Conservation (phyloP, 192 early-diverging fungal genomes). For the Glomus cerebriforme region DNA sequence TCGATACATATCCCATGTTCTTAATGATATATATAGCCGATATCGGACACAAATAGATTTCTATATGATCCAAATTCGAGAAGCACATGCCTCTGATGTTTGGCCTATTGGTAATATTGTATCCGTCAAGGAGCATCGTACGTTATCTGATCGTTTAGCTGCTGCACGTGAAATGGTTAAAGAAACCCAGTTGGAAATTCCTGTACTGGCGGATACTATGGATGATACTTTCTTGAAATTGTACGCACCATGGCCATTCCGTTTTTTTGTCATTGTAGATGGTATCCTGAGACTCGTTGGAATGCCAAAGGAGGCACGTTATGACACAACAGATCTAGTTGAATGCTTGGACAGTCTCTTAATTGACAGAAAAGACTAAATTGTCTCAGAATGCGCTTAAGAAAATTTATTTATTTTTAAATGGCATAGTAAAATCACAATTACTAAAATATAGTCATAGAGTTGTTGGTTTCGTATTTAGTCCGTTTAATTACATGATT, state of each 20-base stretch:
- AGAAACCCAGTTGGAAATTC: slow-evolving; percentile 6
- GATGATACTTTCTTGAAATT: slow-evolving; percentile 27
- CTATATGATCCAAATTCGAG: slow-evolving; percentile 23
- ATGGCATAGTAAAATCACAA: too few relatives aligned
- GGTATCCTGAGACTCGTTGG: slow-evolving; percentile 15
- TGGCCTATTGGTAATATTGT: slow-evolving; percentile 27
- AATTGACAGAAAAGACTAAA: neutral
- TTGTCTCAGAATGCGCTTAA: too few relatives aligned
- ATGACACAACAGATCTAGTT: slow-evolving; percentile 25
- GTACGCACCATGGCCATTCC: slow-evolving; percentile 17
- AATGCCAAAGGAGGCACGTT: slow-evolving; percentile 27
- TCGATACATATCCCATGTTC: slow-evolving; percentile 22
- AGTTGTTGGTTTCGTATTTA: too few relatives aligned
- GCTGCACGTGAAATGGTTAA: slow-evolving; percentile 25
- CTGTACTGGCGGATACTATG: slow-evolving; percentile 20
- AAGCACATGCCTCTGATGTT: slow-evolving; percentile 26
- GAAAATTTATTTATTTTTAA: too few relatives aligned
- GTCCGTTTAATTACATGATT: too few relatives aligned
- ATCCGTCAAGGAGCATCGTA: slow-evolving; percentile 11
- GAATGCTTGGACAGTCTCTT: slow-evolving; percentile 15
- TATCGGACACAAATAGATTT: slow-evolving; percentile 16
- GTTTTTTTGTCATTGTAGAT: slow-evolving; percentile 28
- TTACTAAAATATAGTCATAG: too few relatives aligned
- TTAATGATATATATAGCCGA: slow-evolving; percentile 27
- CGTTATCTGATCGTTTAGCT: slow-evolving; percentile 17